These are phyloP conservation scores for Cystofilobasidium bisporidii DNA, from an alignment of 768 basidiomycete genomes.

Conservation along the genomic window DNA sequence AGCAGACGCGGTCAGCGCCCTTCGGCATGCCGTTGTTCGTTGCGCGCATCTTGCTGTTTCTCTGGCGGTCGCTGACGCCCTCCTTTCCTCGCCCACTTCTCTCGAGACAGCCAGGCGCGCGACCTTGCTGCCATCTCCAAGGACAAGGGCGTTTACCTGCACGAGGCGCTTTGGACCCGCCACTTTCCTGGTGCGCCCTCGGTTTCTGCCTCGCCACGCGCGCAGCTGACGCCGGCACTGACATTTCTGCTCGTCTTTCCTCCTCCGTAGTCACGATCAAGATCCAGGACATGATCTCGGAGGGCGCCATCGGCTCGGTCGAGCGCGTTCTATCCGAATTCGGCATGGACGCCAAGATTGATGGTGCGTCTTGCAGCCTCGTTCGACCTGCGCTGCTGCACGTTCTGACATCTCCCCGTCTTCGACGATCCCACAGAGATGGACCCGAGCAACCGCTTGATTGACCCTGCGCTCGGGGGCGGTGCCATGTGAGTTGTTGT, in stretches of 20 bases:
- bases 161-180: slow-evolving; percentile 51
- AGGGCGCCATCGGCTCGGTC: slow-evolving; percentile 21
- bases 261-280: slow-evolving; percentile 6
- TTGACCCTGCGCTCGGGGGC: slow-evolving; percentile 24
- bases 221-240: too few relatives aligned
- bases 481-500: slow-evolving; percentile 10
- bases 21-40: too few relatives aligned
- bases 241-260: too few relatives aligned
- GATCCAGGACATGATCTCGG: slow-evolving; percentile 11
- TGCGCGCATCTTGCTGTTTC: too few relatives aligned
- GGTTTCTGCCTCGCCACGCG: too few relatives aligned
- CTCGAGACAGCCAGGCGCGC: too few relatives aligned
- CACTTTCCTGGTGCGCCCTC: too few relatives aligned
- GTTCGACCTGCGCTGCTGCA: neutral
- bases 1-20: too few relatives aligned
- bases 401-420: neutral
- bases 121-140: slow-evolving; percentile 64
- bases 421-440: neutral
- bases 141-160: slow-evolving; percentile 70
- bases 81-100: too few relatives aligned
- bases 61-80: too few relatives aligned
- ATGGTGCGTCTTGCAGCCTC: neutral
- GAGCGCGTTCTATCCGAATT: slow-evolving; percentile 13
- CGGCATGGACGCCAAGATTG: neutral
- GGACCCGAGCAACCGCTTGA: slow-evolving; percentile 12